phyloP scores from a whole-genome alignment of 2,329 filamentous ascomycete species.

The Onygenales sp. region DNA sequence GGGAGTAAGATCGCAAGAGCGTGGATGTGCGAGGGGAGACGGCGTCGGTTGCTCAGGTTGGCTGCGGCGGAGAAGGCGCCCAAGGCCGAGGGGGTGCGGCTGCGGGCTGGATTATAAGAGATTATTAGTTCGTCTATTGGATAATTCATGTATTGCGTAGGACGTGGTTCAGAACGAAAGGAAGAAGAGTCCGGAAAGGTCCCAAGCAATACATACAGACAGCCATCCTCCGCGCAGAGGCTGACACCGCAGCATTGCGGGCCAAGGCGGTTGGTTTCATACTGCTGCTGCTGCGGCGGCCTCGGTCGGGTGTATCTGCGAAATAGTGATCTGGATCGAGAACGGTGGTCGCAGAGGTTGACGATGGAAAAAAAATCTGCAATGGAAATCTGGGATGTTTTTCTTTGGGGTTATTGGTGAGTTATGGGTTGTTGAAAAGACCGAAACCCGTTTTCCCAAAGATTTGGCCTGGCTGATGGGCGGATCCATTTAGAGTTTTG shows the following conservation, averaged over 20 bases:
- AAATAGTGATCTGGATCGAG: too few species aligned
- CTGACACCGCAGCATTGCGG: slow-evolving; percentile 17
- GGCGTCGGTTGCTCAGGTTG: slow-evolving; percentile 23
- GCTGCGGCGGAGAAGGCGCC: slow-evolving; percentile 23
- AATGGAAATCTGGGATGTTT: too few species aligned
- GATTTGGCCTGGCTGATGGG: too few species aligned
- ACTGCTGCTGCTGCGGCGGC: slow-evolving; percentile 6
- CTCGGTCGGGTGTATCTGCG: too few species aligned
- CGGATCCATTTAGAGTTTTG: too few species aligned
- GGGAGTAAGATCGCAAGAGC: slow-evolving; percentile 51
- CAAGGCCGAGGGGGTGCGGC: slow-evolving; percentile 22
- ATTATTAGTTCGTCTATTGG: not conserved
- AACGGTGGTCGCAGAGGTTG: too few species aligned
- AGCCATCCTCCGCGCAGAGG: slow-evolving; percentile 6
- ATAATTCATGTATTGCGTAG: not conserved
- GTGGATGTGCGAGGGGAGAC: slow-evolving; percentile 42
- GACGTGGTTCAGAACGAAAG: not conserved
- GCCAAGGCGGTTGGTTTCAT: slow-evolving; percentile 31
- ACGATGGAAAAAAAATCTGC: too few species aligned
- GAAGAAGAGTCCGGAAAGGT: not conserved
- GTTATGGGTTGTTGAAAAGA: too few species aligned
- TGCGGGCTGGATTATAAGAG: slow-evolving; percentile 18
- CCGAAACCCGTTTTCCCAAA: too few species aligned
- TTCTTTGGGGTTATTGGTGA: too few species aligned
- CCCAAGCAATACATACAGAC: slow-evolving; percentile 4